Evolutionary conservation across 2,329 filamentous ascomycete genomes (phyloP).

Genomic region (Drechslerella coelobrocha): DNA sequence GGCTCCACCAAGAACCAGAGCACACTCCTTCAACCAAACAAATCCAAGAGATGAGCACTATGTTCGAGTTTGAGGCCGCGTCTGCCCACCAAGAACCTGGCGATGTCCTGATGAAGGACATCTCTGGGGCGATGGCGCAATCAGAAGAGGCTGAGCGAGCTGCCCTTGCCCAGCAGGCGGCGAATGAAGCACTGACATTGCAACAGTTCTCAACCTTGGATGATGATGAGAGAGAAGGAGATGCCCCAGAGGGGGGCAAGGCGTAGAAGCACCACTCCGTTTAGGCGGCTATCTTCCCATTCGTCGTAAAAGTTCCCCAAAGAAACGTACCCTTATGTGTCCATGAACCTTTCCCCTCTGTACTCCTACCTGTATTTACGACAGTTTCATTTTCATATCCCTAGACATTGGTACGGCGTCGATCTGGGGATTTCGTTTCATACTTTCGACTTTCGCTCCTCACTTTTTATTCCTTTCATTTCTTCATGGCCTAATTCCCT

Average conservation of each 20-base stretch:
- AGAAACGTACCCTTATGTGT: background rate
- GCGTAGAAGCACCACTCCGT: conserved; percentile 7
- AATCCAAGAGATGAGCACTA: conserved; percentile 46
- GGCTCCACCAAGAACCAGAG: conserved; percentile 24
- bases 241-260: conserved; percentile 12
- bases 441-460: background rate
- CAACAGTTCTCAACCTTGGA: conserved; percentile 44
- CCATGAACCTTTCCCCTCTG: conserved; percentile 8
- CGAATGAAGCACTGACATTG: conserved; percentile 40
- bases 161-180: conserved; percentile 34
- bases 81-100: conserved; percentile 31
- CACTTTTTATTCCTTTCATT: background rate
- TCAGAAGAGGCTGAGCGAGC: conserved; percentile 35
- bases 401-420: conserved; percentile 31
- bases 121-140: conserved; percentile 27
- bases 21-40: conserved; percentile 36
- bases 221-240: conserved; percentile 36
- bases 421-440: conserved; percentile 19
- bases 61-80: conserved; percentile 48
- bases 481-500: too few species aligned
- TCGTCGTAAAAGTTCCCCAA: background rate
- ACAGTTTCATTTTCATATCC: conserved; percentile 18
- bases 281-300: background rate
- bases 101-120: conserved; percentile 46
- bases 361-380: conserved; percentile 8